Conservation (phyloP, 805 yeast genomes). For the Ogataea ramenticola region DNA sequence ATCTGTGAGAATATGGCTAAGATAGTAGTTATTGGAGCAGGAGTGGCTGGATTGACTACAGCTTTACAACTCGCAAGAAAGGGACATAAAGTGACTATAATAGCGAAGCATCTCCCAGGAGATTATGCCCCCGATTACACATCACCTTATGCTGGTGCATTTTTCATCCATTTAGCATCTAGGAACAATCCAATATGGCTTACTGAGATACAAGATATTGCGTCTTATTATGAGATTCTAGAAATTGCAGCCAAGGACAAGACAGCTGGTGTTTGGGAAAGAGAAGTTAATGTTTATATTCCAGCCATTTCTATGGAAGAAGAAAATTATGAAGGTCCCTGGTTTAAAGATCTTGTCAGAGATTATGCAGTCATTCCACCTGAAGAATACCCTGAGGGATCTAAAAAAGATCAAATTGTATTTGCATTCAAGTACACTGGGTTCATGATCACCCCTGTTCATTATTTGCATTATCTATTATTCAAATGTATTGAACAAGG, state of each 20-base stretch:
- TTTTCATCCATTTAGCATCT: slow-evolving; percentile 36
- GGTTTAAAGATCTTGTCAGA: slow-evolving; percentile 33
- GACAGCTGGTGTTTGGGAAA: slow-evolving; percentile 29
- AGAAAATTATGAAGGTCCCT: slow-evolving; percentile 25
- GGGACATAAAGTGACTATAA: slow-evolving; percentile 38
- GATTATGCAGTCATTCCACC: slow-evolving; percentile 25
- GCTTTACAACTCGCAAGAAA: slow-evolving; percentile 35
- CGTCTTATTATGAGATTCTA: slow-evolving; percentile 29
- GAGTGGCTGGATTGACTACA: slow-evolving; percentile 49
- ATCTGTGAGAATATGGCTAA: slow-evolving; percentile 16
- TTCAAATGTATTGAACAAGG: slow-evolving; percentile 40
- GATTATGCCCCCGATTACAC: slow-evolving; percentile 34
- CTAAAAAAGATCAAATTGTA: slow-evolving; percentile 20
- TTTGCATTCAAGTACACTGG: slow-evolving; percentile 50
- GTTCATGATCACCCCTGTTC: slow-evolving; percentile 55
- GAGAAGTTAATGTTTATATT: slow-evolving; percentile 22
- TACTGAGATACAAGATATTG: slow-evolving; percentile 27
- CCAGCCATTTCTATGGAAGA: slow-evolving; percentile 18
- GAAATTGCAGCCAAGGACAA: slow-evolving; percentile 32
- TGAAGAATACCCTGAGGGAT: slow-evolving; percentile 23
- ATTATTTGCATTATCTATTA: slow-evolving; percentile 46
- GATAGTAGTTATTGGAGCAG: slow-evolving; percentile 32
- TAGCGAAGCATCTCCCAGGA: slow-evolving; percentile 36
- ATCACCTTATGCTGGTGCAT: slow-evolving; percentile 46
- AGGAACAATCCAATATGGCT: slow-evolving; percentile 19